Base-by-base conservation (phyloP, 176 grass and related monocot species). In the Chloris gayana region DNA sequence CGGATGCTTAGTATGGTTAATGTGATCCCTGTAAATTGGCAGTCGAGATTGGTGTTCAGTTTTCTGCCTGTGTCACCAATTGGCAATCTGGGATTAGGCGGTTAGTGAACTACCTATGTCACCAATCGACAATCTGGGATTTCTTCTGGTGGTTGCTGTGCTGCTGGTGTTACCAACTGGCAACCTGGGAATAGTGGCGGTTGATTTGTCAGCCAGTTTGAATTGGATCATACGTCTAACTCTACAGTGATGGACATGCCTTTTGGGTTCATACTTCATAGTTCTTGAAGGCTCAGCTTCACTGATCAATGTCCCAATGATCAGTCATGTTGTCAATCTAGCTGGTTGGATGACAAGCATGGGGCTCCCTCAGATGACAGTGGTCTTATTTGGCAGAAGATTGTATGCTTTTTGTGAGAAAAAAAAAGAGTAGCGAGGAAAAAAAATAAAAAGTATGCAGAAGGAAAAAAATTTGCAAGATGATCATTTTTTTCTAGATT, bases 301-400 rank as follows among this genome's bases (percentile, higher is more conserved):
- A 10, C 18, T 67, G 22, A 29, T 66, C 29, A 27, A 17, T 76
- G 37, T 87, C 14, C 44, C 10, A 22, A 7, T 17, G 62, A 75
- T 88, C 81, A 75, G 70, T 84, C 73, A 53, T 18, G 15, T 69
- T 72, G 17, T 14, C 13, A 12, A 57, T 73, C 34, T 47, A 46
- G 29, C 7, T 67, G 22, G 29, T 67, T 83, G 22, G n/a, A 18
- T 34, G 42, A 66, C 22, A 66, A 50, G 44, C 29, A 83, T 83
- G 39, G 17, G 75, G 70, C 69, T 83, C 31, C 61, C 68, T 6
- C 1, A 31, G 61, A 67, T 74, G 68, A 33, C 53, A 70, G 26
- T n/a, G 18, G 17, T 78, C 60, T 49, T 15, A 39, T 7, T 69
- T 46, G 51, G 39, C 1, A 24, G 30, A 83, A 39, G 75, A 18